Percentiles rank a stretch among this genome's conserved stretches.
Evolutionary conservation across 1,139 yeast species (phyloP).

Genomic region (Yamadazyma atmosphaerica): DNA sequence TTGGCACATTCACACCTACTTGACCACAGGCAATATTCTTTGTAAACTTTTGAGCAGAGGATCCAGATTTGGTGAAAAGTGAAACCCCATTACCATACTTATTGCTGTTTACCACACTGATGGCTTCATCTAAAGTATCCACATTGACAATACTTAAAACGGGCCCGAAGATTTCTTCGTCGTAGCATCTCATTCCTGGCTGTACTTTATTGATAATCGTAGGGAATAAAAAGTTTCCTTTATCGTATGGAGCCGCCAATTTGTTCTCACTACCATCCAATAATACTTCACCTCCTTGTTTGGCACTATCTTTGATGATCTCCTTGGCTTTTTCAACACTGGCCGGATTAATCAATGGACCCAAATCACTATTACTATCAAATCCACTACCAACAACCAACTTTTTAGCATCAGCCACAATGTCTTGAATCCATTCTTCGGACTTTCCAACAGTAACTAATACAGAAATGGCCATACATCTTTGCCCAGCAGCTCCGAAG

Average conservation of each 20-base stretch:
- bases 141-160: conserved; percentile 65
- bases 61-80: conserved; percentile 68
- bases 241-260: conserved; percentile 37
- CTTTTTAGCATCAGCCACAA: conserved; percentile 57
- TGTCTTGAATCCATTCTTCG: conserved; percentile 62
- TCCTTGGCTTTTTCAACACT: conserved; percentile 54
- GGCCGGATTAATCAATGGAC: conserved; percentile 69
- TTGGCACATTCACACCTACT: conserved; percentile 79
- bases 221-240: conserved; percentile 77
- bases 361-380: conserved; percentile 60
- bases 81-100: conserved; percentile 76
- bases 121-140: conserved; percentile 73
- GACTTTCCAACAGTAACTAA: conserved; percentile 75
- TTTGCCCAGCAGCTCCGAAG: conserved; percentile 84
- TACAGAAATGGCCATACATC: conserved; percentile 82
- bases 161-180: conserved; percentile 78
- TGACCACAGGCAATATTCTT: conserved; percentile 75
- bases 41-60: conserved; percentile 69
- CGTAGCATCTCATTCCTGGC: conserved; percentile 72
- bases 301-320: conserved; percentile 56
- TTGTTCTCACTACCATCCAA: conserved; percentile 64
- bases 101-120: conserved; percentile 62
- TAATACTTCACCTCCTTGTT: conserved; percentile 57
- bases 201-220: conserved; percentile 64
- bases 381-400: conserved; percentile 70